Percentiles rank a stretch among this genome's conserved stretches.
Evolutionary conservation across 2,329 filamentous ascomycete species (phyloP).

Genomic region (Microcyclosporella mali): DNA sequence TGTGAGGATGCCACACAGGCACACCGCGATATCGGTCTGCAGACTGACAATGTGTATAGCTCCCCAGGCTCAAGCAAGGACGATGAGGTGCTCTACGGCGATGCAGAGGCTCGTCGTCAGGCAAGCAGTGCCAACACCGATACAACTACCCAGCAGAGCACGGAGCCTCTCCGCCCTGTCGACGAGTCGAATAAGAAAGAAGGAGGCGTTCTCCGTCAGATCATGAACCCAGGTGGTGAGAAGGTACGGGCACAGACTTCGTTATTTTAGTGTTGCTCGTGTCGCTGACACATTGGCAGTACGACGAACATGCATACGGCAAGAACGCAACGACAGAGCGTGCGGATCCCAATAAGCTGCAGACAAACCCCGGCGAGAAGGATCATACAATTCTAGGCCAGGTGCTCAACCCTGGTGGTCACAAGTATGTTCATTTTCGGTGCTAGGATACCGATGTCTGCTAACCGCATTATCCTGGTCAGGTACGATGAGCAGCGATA

Average conservation of each 20-base stretch:
- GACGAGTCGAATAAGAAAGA: conserved; percentile 12
- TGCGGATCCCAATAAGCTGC: conserved; percentile 5
- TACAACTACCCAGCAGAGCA: conserved; percentile 3
- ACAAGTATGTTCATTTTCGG: conserved; percentile 6
- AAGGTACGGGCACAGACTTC: background rate
- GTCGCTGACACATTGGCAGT: conserved; percentile 3
- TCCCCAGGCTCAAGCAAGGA: conserved; percentile 31
- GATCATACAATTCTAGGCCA: conserved; percentile 17
- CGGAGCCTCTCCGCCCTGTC: conserved; percentile 6
- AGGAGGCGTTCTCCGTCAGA: conserved; percentile 6
- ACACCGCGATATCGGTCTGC: background rate
- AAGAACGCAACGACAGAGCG: conserved; percentile 7
- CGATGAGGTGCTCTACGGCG: conserved; percentile 32
- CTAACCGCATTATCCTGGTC: background rate
- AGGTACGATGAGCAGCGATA: conserved; percentile 19
- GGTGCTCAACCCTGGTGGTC: conserved; percentile 14
- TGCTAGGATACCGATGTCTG: background rate
- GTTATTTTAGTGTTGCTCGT: background rate
- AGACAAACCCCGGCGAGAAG: conserved; percentile 9
- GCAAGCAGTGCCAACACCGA: conserved; percentile 4
- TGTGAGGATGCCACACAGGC: conserved; percentile 30
- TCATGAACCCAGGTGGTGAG: conserved; percentile 16
- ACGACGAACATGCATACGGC: conserved; percentile 17
- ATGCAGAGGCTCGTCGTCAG: conserved; percentile 10
- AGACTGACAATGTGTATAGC: conserved; percentile 12